Evolutionary conservation across 1,284 basidiomycete species (phyloP).

Genomic region (Trichosporon sp.): DNA sequence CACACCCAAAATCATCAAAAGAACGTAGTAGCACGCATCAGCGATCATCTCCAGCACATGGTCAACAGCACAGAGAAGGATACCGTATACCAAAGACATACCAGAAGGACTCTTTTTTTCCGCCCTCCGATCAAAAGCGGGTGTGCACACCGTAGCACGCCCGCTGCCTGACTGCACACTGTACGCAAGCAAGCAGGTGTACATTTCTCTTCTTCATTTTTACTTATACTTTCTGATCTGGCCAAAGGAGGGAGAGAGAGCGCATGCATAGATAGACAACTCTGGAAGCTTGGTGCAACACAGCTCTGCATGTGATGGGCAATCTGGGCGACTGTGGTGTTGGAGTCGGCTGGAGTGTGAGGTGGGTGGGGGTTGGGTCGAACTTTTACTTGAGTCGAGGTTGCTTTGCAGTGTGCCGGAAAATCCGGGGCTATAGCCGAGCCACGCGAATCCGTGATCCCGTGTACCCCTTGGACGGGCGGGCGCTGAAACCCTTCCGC

Average conservation of each 20-base stretch:
- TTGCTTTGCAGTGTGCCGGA: too few relatives aligned
- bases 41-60: neutral
- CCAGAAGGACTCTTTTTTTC: neutral
- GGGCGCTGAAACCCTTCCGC: neutral
- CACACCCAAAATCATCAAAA: too few relatives aligned
- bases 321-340: too few relatives aligned
- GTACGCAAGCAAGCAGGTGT: neutral
- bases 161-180: neutral
- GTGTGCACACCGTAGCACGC: too few relatives aligned
- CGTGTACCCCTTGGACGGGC: neutral
- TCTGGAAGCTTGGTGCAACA: too few relatives aligned
- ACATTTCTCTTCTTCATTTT: neutral
- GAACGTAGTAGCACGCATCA: neutral
- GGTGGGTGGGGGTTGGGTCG: too few relatives aligned
- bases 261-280: neutral
- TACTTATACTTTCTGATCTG: neutral
- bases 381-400: too few relatives aligned
- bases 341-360: too few relatives aligned
- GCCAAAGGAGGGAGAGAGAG: neutral
- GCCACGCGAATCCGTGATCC: neutral
- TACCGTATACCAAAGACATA: neutral
- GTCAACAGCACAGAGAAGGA: neutral
- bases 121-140: too few relatives aligned
- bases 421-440: neutral
- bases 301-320: too few relatives aligned